Base-by-base conservation (phyloP, 2,329 filamentous ascomycete genomes). In the Sporothrix brunneoviolacea region DNA sequence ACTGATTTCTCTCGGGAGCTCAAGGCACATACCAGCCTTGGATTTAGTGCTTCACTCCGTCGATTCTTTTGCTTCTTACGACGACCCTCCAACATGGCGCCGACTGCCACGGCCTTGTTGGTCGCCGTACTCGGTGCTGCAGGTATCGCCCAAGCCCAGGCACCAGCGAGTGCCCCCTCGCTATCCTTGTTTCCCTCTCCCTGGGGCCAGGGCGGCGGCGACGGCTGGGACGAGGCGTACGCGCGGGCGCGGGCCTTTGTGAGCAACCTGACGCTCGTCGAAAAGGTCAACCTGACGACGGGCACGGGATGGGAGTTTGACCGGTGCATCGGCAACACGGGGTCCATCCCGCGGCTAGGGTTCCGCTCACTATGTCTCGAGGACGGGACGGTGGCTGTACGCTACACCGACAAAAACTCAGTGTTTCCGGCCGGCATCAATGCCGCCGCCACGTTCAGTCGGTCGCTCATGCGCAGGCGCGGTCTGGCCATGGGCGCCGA, bases 281-380 rank as follows among this genome's bases (percentile, higher is more conserved):
- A 89, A 65, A 89, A 89, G 65, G 82, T 88, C 61, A 88, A 89
- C 62, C 65, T 90, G 54, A 88, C 85, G 4, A 88, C 84, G 6
- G 84, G 85, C 57, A 77, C 80, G 42, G 84, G 84, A 61, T 52
- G 50, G 50, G 48, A 54, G 44, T 42, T 28, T 9, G 51, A 50
- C 18, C 48, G 59, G n/a, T 70, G 68, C 49, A 62, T 66, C 4
- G 67, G 68, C 15, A 64, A 63, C 35, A 65, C 65, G 8, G 64
- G 64, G 4, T 69, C 76, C 13, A 71, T 82, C 38, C 76, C 77
- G 0, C 67, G 77, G 41, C 65, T 83, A 4, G 74, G 73, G 16
- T 79, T 82, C 63, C 73, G 71, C 50, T 70, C 75, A 6, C 64
- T 88, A 35, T 89, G 85, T 61, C 65, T 86, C 61, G 81, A 88